phyloP scores from a whole-genome alignment of 2,329 filamentous ascomycete species.

The Calonectria honghensis region DNA sequence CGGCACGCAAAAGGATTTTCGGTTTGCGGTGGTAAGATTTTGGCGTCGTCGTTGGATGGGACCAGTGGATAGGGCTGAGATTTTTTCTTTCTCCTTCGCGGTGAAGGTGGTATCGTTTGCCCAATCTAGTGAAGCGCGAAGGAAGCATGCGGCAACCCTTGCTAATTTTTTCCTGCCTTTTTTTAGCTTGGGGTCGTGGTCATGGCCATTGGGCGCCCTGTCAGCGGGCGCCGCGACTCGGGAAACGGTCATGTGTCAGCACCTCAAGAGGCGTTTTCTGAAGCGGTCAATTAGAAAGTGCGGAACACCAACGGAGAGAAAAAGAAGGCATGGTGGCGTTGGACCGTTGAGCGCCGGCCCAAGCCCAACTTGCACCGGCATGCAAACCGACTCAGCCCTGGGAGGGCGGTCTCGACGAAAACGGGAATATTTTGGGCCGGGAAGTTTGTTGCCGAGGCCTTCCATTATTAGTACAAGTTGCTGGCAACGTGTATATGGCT shows the following conservation, averaged over 20 bases:
- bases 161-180: neutral
- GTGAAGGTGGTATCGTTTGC: constrained; percentile 5
- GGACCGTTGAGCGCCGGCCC: constrained; percentile 16
- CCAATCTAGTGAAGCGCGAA: constrained; percentile 10
- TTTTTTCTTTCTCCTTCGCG: neutral
- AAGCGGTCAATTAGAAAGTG: constrained; percentile 6
- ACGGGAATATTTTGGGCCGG: neutral
- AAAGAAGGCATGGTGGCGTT: constrained; percentile 4
- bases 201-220: neutral
- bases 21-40: constrained; percentile 15
- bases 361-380: neutral
- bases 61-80: constrained; percentile 29
- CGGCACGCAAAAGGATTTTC: neutral
- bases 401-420: neutral
- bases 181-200: neutral
- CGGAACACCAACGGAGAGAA: neutral
- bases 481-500: constrained; percentile 4
- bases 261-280: neutral
- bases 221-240: neutral
- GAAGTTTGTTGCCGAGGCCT: neutral
- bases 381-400: neutral
- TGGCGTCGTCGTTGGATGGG: neutral
- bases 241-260: constrained; percentile 4
- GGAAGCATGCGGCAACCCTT: constrained; percentile 26
- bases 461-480: neutral